Evolutionary conservation across 1,284 basidiomycete species (phyloP), one percentile per base, ranked within the genome.

Genomic region (Cutaneotrichosporon mucoides): DNA sequence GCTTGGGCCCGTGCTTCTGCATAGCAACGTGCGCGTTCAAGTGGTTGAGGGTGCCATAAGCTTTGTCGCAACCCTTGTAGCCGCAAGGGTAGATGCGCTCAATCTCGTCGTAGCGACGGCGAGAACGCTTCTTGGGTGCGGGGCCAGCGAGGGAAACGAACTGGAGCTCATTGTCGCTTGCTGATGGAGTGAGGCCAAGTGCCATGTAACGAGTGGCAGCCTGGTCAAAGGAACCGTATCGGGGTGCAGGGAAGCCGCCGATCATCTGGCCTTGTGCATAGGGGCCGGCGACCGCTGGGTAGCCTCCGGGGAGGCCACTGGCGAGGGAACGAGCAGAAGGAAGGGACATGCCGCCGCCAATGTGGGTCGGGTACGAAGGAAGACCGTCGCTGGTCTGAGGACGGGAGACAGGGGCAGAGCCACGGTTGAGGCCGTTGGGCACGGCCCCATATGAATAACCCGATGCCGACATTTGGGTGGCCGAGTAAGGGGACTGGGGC

Each of bases 1-100:
- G 70, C 68, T 82, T 83, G 41, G 79, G 75, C 6, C 82, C 82
- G 63, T 84, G 82, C 70, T 82, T 82, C 68, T 83, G 82, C 80
- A 82, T 82, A n/a, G 76, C 78, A 33, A 83, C 81, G 68, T 84
- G 82, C 16, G 82, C 82, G 58, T 84, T 84, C 62, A 84, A 69
- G 66, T 84, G 82, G 66, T 84, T 83, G 53, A 84, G 69, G 0
- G 80, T 82, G 37, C 80, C 80, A 59, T 82, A 82, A 35, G 77
- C 72, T 73, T 83, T 83, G 42, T 80, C 79, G 68, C 82, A 84
- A 1, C 82, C 82, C 8, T 79, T 79, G 68, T 77, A 83, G 53
- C 79, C 79, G 71, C 83, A 84, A 24, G 72, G 67, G 67, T 84
- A 84, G 52, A 83, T 71, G 41, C 83, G 68, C 66, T 83, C 82